Evolutionary conservation across 768 basidiomycete genomes (phyloP), one percentile per base, ranked within the genome.

Genomic region (Russula lepida): DNA sequence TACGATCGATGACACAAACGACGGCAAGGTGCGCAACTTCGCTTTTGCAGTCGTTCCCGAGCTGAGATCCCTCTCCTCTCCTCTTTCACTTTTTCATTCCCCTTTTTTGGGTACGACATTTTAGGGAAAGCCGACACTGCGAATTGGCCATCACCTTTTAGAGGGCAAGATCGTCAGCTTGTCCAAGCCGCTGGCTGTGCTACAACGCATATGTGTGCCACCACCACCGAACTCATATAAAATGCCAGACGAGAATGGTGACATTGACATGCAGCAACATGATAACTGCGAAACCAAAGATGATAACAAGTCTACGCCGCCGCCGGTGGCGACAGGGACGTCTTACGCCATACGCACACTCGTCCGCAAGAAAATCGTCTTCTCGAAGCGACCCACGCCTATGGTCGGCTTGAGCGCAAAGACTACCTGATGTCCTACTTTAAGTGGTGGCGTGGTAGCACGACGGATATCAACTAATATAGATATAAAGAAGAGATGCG

Each of bases 101-200:
- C n/a, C n/a, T n/a, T n/a, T n/a, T n/a, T 32, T 32, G 32, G 32
- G 7, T 8, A 32, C 11, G 32, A 32, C 32, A 32, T 9, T 32
- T 32, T 32, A 12, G 90, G 85, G 82, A 64, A 89, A 86, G 66
- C 84, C 90, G 4, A 92, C 84, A 2, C 78, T 98, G 6, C 72
- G 78, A 56, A 88, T 98, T 61, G 94, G 94, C 13, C 86, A 95
- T 72, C 92, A 97, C 68, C 77, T 94, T 32, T 83, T 98, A 5
- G 95, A 98, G 69, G 94, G 94, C 56, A 90, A 88, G 70, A 77
- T 95, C 62, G 78, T 83, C 35, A 77, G 73, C 48, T 78, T 98
- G 7, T 74, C 86, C 2, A 95, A 91, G 69, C 92, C 94, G 0
- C 78, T 91, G 30, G 95, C 89, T 3, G 81, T 97, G 44, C 78